Evolutionary conservation across 2,329 filamentous ascomycete species (phyloP).

Genomic region (Ceratocystis destructans): DNA sequence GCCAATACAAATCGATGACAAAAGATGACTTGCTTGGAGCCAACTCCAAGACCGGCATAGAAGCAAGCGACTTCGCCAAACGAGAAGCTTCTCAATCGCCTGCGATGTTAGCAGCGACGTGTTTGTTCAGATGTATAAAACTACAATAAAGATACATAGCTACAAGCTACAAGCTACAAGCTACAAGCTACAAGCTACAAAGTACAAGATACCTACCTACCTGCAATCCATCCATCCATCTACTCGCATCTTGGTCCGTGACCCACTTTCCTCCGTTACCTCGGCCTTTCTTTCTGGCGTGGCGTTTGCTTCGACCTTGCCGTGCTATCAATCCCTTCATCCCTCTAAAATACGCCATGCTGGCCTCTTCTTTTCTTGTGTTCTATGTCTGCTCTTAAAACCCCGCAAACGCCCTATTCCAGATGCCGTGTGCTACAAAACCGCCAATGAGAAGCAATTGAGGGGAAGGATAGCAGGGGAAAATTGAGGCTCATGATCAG

Average conservation of each 20-base stretch:
- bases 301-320: background rate
- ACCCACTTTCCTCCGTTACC: conserved; percentile 3
- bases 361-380: background rate
- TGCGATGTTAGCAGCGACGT: no score
- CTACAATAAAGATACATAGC: background rate
- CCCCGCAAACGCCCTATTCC: background rate
- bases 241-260: background rate
- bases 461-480: background rate
- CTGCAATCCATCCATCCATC: background rate
- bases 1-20: no score
- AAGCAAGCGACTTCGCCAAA: no score
- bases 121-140: background rate
- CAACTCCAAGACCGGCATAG: no score
- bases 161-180: no score
- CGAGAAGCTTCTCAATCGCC: background rate
- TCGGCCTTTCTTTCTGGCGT: conserved; percentile 6
- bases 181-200: no score
- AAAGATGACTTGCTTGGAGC: no score
- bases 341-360: background rate
- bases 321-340: background rate
- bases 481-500: background rate
- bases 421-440: background rate
- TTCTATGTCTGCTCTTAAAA: background rate
- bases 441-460: background rate
- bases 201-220: background rate